Evolutionary conservation across 2,329 filamentous ascomycete genomes (phyloP).

Genomic region (Penicillium sp.): DNA sequence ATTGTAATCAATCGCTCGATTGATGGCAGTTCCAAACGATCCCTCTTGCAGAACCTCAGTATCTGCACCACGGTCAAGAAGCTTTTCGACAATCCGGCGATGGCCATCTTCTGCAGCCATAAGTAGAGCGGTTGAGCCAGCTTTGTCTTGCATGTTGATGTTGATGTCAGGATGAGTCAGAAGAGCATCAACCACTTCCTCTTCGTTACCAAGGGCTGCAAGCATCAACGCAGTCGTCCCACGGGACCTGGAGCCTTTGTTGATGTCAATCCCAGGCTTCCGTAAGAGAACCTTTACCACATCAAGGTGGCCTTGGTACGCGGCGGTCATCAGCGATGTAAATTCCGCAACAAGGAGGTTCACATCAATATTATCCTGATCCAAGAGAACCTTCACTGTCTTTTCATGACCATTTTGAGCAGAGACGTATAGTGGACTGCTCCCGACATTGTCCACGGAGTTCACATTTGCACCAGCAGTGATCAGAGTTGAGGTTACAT

Average conservation of each 20-base stretch:
- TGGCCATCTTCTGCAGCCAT: slow-evolving; percentile 9
- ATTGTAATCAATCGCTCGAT: slow-evolving; percentile 14
- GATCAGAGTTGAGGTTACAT: slow-evolving; percentile 6
- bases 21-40: slow-evolving; percentile 4
- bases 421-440: slow-evolving; percentile 2
- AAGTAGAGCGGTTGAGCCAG: slow-evolving; percentile 9
- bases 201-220: neutral
- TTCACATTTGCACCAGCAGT: slow-evolving; percentile 8
- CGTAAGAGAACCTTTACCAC: slow-evolving; percentile 1
- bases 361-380: slow-evolving; percentile 6
- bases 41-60: slow-evolving; percentile 11
- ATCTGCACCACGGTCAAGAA: slow-evolving; percentile 10
- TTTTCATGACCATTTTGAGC: neutral
- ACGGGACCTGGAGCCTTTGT: neutral
- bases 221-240: slow-evolving; percentile 4
- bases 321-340: slow-evolving; percentile 8
- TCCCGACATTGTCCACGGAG: slow-evolving; percentile 8
- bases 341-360: neutral
- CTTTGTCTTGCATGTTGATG: slow-evolving; percentile 9
- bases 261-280: slow-evolving; percentile 4
- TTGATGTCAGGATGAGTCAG: slow-evolving; percentile 9
- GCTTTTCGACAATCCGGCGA: slow-evolving; percentile 9
- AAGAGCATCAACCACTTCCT: slow-evolving; percentile 3
- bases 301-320: neutral
- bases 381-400: neutral